Base-by-base conservation (phyloP, 1,284 basidiomycete genomes). In the Bondarzewia mesenterica region DNA sequence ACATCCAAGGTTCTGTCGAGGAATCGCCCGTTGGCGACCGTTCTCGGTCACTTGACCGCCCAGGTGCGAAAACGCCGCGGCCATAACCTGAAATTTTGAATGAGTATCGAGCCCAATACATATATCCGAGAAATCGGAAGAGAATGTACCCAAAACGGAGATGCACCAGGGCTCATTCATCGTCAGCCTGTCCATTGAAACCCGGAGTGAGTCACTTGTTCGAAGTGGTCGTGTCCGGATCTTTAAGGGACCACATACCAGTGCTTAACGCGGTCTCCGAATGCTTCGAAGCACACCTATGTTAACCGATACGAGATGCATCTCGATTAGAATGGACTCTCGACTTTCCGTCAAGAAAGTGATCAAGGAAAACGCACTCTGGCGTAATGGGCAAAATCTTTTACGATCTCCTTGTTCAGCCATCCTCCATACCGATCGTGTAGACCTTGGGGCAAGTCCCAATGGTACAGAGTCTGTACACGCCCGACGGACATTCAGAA, bases 81-180 rank as follows among this genome's bases (percentile, higher is more conserved):
- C 77, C 79, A 57, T 85, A 82, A 2, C 38, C n/a, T n/a, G n/a
- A n/a, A n/a, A n/a, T n/a, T n/a, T n/a, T n/a, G n/a, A n/a, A n/a
- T n/a, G n/a, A n/a, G n/a, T n/a, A n/a, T n/a, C n/a, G n/a, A n/a
- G n/a, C n/a, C n/a, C n/a, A n/a, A n/a, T n/a, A n/a, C n/a, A n/a
- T n/a, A n/a, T n/a, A n/a, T n/a, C n/a, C n/a, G n/a, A n/a, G n/a
- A n/a, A n/a, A n/a, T n/a, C n/a, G n/a, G n/a, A n/a, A n/a, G n/a
- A n/a, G n/a, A n/a, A n/a, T n/a, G n/a, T n/a, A n/a, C 86, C 85
- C 27, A 85, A 72, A 42, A 80, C 70, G n/a, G 85, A 74, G 47
- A 82, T 69, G 55, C 79, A 82, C 81, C 80, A 87, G 1, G 83
- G 85, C 66, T 89, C 85, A 61, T 88, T 88, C 62, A 84, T 64